These are phyloP conservation scores for Fusarium papillatum DNA, from an alignment of 2,329 filamentous ascomycete genomes.

Conservation along the genomic window DNA sequence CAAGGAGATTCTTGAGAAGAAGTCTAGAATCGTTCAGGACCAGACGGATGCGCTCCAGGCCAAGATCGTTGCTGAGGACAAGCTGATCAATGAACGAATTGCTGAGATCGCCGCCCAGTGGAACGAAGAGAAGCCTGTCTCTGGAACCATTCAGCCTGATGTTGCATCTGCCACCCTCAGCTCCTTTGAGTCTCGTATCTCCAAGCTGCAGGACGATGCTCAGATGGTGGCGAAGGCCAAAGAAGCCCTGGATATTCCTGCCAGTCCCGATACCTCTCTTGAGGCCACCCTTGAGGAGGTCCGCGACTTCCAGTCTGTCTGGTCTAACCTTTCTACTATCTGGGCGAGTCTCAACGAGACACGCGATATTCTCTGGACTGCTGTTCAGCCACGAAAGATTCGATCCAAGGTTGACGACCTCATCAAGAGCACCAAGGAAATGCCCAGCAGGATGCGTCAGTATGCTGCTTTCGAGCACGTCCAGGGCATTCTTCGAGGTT, in stretches of 20 bases:
- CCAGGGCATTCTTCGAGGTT: constrained; percentile 88
- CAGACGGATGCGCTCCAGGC: constrained; percentile 95
- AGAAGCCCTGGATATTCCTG: constrained; percentile 92
- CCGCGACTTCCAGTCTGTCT: constrained; percentile 98
- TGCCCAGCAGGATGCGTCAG: constrained; percentile 98
- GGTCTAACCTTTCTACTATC: constrained; percentile 94
- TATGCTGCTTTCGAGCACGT: constrained; percentile 99
- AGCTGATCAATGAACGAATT: constrained; percentile 90
- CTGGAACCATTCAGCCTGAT: constrained; percentile 91
- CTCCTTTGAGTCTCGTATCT: constrained; percentile 88
- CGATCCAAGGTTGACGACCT: constrained; percentile 89
- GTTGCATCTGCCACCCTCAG: constrained; percentile 86
- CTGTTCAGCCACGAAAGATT: constrained; percentile 94
- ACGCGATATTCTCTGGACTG: constrained; percentile 93
- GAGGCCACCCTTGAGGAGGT: constrained; percentile 93
- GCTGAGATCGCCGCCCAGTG: constrained; percentile 87
- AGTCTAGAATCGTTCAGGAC: constrained; percentile 95
- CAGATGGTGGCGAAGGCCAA: constrained; percentile 97
- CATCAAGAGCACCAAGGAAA: constrained; percentile 98
- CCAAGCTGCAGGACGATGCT: constrained; percentile 86
- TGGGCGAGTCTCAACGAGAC: constrained; percentile 98
- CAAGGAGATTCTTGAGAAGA: constrained; percentile 91
- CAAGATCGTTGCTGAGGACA: constrained; percentile 95
- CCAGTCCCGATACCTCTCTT: constrained; percentile 84
- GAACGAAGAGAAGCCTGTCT: constrained; percentile 97